Conservation (phyloP, 83 land plant species). For the Picea abies region DNA sequence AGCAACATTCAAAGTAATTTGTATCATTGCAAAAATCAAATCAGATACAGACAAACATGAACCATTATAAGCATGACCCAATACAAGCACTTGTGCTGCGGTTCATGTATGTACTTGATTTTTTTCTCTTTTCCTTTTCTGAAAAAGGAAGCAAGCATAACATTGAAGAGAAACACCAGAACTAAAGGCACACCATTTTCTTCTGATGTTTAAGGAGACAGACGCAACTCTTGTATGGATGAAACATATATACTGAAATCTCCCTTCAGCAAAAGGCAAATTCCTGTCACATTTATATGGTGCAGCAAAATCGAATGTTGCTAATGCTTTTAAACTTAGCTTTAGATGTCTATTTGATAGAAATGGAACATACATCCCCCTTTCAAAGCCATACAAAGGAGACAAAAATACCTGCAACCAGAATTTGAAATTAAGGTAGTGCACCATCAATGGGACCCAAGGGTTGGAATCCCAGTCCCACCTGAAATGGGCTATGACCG, state of each 20-base stretch:
- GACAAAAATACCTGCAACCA: slow-evolving; percentile 5
- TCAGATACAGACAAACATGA: neutral
- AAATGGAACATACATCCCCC: neutral
- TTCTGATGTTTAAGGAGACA: neutral
- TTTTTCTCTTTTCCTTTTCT: no score
- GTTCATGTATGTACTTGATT: neutral
- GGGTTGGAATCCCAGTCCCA: no score
- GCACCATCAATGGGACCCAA: no score
- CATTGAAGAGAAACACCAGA: neutral
- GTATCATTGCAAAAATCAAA: no score
- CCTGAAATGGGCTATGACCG: no score
- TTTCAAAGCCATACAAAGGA: neutral
- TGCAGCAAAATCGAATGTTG: neutral
- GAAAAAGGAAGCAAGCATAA: neutral
- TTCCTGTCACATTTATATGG: no score
- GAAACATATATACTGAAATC: neutral
- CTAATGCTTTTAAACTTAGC: neutral
- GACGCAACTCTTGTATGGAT: neutral
- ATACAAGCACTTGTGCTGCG: neutral
- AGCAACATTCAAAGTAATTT: no score
- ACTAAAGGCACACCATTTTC: slow-evolving; percentile 11
- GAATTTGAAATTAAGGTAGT: neutral
- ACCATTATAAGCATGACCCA: neutral
- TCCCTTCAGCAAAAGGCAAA: neutral
- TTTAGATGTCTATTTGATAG: neutral